A percentile compares a stretch with the other conserved stretches of the same genome.
phyloP scores from a whole-genome alignment of 2,329 filamentous ascomycete genomes.

The Arthrobotrys entomopaga region DNA sequence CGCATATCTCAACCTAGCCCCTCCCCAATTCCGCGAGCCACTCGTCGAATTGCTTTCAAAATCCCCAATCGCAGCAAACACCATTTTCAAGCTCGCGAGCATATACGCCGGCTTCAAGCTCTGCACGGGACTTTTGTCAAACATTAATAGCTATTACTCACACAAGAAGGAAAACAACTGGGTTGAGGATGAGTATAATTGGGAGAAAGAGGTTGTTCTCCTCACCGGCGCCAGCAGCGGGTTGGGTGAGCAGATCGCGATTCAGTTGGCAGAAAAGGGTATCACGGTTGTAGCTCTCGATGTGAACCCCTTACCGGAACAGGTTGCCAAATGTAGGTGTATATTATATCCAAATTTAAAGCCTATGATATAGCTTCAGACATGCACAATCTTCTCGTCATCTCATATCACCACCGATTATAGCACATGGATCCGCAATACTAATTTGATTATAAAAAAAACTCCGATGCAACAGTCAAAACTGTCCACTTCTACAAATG shows the following conservation, averaged over 20 bases:
- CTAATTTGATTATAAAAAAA: slow-evolving; percentile 1
- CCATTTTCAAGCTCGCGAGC: slow-evolving; percentile 2
- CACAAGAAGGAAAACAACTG: slow-evolving; percentile 45
- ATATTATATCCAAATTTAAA: not conserved
- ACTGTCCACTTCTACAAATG: slow-evolving; percentile 40
- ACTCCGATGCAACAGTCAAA: slow-evolving; percentile 11
- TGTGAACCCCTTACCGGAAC: slow-evolving; percentile 21
- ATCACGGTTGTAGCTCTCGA: slow-evolving; percentile 42
- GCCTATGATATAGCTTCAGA: not conserved
- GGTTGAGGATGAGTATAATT: slow-evolving; percentile 50
- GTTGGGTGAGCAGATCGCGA: slow-evolving; percentile 34
- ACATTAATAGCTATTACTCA: slow-evolving; percentile 38
- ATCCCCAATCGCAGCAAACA: slow-evolving; percentile 9
- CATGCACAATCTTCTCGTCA: not conserved
- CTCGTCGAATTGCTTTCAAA: slow-evolving; percentile 34
- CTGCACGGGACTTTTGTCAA: slow-evolving; percentile 13
- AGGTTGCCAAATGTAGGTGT: slow-evolving; percentile 22
- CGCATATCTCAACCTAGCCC: slow-evolving; percentile 30
- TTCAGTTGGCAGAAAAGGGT: slow-evolving; percentile 33
- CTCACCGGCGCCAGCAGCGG: slow-evolving; percentile 46
- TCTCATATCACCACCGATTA: not conserved
- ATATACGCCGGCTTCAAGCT: slow-evolving; percentile 23
- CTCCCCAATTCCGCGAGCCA: slow-evolving; percentile 12
- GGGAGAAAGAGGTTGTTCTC: slow-evolving; percentile 44
- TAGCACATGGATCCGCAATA: not conserved